These are phyloP conservation scores for Talaromyces adpressus DNA, from an alignment of 495 filamentous ascomycete genomes.

Conservation along the genomic window DNA sequence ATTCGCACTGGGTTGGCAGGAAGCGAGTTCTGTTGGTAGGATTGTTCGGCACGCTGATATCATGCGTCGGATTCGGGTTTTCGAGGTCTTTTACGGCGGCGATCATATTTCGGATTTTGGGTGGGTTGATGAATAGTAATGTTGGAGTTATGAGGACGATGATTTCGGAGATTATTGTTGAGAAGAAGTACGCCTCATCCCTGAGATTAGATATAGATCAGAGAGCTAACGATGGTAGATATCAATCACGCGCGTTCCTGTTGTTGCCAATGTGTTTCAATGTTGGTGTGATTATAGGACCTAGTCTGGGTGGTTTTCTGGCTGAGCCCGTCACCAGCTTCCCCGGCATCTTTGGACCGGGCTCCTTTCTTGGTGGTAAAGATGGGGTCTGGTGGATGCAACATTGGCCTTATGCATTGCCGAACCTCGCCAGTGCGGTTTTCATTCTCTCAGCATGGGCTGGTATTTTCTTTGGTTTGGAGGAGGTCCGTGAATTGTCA, in stretches of 20 bases:
- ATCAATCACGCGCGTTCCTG: constrained; percentile 69
- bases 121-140: constrained; percentile 74
- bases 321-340: constrained; percentile 63
- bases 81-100: constrained; percentile 60
- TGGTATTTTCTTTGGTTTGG: constrained; percentile 49
- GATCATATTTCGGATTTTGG: constrained; percentile 62
- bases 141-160: constrained; percentile 77
- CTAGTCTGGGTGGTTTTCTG: constrained; percentile 57
- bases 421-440: constrained; percentile 51
- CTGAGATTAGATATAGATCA: not conserved
- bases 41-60: constrained; percentile 62
- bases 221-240: constrained; percentile 24
- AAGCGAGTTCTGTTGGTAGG: constrained; percentile 76
- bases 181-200: constrained; percentile 45
- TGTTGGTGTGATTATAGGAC: constrained; percentile 62
- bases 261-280: constrained; percentile 80
- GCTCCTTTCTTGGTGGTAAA: constrained; percentile 40
- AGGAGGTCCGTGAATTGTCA: constrained; percentile 39
- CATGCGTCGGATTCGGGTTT: constrained; percentile 74
- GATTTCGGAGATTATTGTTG: constrained; percentile 69
- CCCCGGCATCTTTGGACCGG: constrained; percentile 59
- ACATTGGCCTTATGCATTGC: constrained; percentile 55
- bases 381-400: constrained; percentile 54
- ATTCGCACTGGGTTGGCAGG: constrained; percentile 60
- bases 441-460: constrained; percentile 44